A percentile compares a stretch with the other conserved stretches of the same genome.
phyloP scores from a whole-genome alignment of 1,284 basidiomycete species.

The Tilletiopsis washingtonensis region DNA sequence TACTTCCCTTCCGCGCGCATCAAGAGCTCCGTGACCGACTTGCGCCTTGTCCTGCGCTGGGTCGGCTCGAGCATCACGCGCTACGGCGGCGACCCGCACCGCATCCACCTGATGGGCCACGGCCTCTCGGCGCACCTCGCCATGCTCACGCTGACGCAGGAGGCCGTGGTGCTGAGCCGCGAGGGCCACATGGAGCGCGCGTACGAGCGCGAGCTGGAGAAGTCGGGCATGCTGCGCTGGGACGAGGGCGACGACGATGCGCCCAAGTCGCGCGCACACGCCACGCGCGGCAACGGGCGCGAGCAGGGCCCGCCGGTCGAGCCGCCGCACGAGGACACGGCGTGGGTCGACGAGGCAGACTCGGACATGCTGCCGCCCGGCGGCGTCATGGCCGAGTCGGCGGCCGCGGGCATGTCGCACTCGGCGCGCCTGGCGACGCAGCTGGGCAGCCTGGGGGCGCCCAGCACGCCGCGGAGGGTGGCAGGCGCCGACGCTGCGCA shows the following conservation, averaged over 20 bases:
- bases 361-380: slow-evolving; percentile 11
- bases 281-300: neutral
- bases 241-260: slow-evolving; percentile 1
- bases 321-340: slow-evolving; percentile 1
- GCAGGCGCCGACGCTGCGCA: neutral
- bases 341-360: slow-evolving; percentile 27
- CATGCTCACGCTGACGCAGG: slow-evolving; percentile 47
- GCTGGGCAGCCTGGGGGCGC: neutral
- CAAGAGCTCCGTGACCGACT: slow-evolving; percentile 41
- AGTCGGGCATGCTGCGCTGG: neutral
- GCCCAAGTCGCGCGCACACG: neutral
- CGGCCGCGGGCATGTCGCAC: no score
- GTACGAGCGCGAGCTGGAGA: slow-evolving; percentile 4
- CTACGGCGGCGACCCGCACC: slow-evolving; percentile 46
- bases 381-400: slow-evolving; percentile 14
- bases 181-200: slow-evolving; percentile 15
- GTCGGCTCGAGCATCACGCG: slow-evolving; percentile 34
- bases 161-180: slow-evolving; percentile 45
- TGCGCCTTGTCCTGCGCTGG: slow-evolving; percentile 47
- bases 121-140: slow-evolving; percentile 48
- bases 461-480: neutral
- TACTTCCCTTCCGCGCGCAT: slow-evolving; percentile 44
- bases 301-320: neutral
- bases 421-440: neutral
- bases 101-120: slow-evolving; percentile 47